Percentiles rank a stretch among this genome's conserved stretches.
phyloP scores from a whole-genome alignment of 2,329 filamentous ascomycete genomes.

The Colletotrichum endophyticum region DNA sequence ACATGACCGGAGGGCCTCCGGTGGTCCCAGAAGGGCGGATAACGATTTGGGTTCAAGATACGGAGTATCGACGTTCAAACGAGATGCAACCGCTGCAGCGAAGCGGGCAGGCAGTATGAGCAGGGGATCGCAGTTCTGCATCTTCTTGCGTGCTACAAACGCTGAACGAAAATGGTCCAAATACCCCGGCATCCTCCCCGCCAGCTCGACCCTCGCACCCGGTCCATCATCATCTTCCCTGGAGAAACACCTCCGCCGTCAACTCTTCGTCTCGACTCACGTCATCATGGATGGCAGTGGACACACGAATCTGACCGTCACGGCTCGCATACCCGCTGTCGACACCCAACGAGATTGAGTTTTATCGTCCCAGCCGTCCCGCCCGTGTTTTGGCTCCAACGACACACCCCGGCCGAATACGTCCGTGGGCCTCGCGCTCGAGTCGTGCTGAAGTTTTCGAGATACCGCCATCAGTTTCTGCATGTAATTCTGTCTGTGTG shows the following conservation, averaged over 20 bases:
- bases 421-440: neutral
- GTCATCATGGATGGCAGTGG: neutral
- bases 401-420: neutral
- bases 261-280: neutral
- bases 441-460: constrained; percentile 7
- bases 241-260: neutral
- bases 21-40: constrained; percentile 1
- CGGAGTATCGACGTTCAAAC: neutral
- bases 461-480: neutral
- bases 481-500: neutral
- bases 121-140: neutral
- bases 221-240: neutral
- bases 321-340: neutral
- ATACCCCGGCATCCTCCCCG: neutral
- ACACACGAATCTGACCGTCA: neutral
- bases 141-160: neutral
- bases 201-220: neutral
- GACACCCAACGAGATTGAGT: constrained; percentile 14
- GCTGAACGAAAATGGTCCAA: neutral
- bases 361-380: neutral
- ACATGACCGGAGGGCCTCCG: neutral
- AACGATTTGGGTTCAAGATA: neutral
- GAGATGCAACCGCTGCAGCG: neutral
- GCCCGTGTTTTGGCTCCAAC: neutral
- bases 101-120: neutral